Percentiles rank a stretch among this genome's conserved stretches.
Conservation (phyloP, 257 asterid genomes). For the Linderniella brevidens region DNA sequence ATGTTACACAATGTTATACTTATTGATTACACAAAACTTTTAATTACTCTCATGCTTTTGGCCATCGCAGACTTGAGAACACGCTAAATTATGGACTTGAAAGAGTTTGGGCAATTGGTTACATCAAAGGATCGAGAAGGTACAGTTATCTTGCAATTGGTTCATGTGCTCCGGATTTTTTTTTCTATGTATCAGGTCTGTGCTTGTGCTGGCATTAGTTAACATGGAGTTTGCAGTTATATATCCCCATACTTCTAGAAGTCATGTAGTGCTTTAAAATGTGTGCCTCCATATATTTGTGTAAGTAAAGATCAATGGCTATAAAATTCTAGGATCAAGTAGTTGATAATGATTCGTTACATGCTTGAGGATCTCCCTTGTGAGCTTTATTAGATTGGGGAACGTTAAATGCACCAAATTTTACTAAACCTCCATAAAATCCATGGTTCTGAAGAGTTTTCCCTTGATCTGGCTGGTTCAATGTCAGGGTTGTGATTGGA, state of each 20-base stretch:
- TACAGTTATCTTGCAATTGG: constrained; percentile 18
- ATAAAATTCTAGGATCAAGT: no score
- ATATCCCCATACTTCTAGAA: no score
- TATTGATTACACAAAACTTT: constrained; percentile 1
- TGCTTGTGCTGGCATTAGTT: no score
- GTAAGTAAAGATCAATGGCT: no score
- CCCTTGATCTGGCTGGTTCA: constrained; percentile 3
- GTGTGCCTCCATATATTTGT: no score
- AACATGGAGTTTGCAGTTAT: not conserved
- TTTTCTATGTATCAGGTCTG: no score
- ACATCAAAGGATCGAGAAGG: constrained; percentile 88
- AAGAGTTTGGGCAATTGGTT: constrained; percentile 97
- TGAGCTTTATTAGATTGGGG: no score
- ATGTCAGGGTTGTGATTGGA: constrained; percentile 79
- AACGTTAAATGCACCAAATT: no score
- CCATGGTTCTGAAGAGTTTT: not conserved
- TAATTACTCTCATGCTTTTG: constrained; percentile 14
- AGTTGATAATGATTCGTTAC: no score
- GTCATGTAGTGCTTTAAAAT: no score
- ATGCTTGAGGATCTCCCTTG: no score
- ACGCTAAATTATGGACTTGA: constrained; percentile 95
- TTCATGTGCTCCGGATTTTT: not conserved
- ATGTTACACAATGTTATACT: not conserved
- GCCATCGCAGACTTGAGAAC: constrained; percentile 70
- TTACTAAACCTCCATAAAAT: no score